phyloP scores from a whole-genome alignment of 2,329 filamentous ascomycete genomes.

The Microdochium paspali region DNA sequence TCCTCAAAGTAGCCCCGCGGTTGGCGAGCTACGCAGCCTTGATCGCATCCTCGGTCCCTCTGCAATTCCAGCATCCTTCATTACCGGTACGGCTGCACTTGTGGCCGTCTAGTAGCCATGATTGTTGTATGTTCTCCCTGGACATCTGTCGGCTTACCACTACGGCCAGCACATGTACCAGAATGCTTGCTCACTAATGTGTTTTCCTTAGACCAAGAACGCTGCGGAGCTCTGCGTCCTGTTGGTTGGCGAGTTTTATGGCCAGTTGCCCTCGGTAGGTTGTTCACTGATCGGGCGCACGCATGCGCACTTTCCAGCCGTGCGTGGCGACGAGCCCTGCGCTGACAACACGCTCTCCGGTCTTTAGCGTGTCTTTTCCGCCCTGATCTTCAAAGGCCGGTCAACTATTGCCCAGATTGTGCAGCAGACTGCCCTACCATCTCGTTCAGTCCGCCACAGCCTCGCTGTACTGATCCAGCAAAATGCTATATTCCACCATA shows the following conservation, averaged over 20 bases:
- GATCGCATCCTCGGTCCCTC: constrained; percentile 24
- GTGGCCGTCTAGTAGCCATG: constrained; percentile 12
- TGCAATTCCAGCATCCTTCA: constrained; percentile 30
- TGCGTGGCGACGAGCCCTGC: neutral
- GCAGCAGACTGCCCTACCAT: constrained; percentile 61
- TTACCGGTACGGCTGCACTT: neutral
- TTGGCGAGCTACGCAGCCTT: neutral
- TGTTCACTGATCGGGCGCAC: neutral
- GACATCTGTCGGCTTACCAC: too few relatives aligned
- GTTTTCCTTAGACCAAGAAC: constrained; percentile 59
- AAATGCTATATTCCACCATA: constrained; percentile 70
- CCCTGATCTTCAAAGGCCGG: constrained; percentile 70
- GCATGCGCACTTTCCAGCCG: constrained; percentile 3
- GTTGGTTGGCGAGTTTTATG: constrained; percentile 81
- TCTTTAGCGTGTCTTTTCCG: constrained; percentile 69
- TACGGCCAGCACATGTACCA: too few relatives aligned
- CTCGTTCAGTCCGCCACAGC: constrained; percentile 70
- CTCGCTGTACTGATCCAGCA: constrained; percentile 82
- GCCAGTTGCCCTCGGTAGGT: constrained; percentile 84
- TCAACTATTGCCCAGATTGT: constrained; percentile 61
- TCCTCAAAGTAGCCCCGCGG: constrained; percentile 27
- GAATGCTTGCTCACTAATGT: too few relatives aligned
- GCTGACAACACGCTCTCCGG: constrained; percentile 7
- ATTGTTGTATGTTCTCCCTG: constrained; percentile 20
- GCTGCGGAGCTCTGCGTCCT: constrained; percentile 83